Conservation (phyloP, 768 basidiomycete species). For the Candolleomyces aberdarensis region DNA sequence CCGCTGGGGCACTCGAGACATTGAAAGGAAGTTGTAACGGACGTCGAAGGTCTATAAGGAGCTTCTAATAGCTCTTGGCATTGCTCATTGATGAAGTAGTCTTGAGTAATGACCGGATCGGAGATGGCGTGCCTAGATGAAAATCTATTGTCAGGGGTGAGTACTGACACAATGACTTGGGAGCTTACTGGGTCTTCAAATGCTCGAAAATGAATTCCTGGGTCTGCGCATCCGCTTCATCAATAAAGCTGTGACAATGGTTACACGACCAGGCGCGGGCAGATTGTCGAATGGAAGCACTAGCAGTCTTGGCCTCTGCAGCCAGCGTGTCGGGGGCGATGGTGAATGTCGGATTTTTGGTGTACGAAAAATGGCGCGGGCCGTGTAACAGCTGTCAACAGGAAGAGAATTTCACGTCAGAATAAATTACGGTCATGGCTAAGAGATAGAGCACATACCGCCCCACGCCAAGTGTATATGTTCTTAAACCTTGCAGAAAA, state of each 20-base stretch:
- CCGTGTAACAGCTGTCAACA: background rate
- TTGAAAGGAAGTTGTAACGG: no score
- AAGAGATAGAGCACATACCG: background rate
- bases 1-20: no score
- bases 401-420: background rate
- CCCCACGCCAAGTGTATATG: background rate
- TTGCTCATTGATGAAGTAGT: background rate
- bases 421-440: background rate
- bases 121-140: background rate
- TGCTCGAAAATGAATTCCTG: background rate
- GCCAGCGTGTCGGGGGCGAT: background rate
- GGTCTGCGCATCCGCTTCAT: background rate
- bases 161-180: background rate
- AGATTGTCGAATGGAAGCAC: background rate
- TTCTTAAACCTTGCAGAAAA: background rate
- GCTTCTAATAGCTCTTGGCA: background rate
- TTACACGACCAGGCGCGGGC: background rate
- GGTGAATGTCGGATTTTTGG: background rate
- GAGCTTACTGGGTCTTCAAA: background rate
- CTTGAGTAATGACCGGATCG: background rate
- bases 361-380: background rate
- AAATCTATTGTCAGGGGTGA: background rate
- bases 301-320: background rate
- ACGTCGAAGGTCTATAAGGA: background rate
- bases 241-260: background rate